A percentile compares a stretch with the other conserved stretches of the same genome.
phyloP scores from a whole-genome alignment of 73 alveolate genomes.

The Uronychia setigera region DNA sequence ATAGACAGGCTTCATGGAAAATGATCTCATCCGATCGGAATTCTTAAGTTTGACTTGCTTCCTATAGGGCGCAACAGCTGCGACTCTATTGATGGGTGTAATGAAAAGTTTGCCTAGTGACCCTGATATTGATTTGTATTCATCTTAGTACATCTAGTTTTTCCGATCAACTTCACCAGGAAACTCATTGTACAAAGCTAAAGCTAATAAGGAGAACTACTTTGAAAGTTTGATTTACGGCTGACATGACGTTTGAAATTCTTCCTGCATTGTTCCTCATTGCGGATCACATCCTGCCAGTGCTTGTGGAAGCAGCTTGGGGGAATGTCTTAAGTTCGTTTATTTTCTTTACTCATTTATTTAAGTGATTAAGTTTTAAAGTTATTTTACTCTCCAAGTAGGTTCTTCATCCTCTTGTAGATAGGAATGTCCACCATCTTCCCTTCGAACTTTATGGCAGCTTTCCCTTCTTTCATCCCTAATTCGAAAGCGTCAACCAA shows the following conservation, averaged over 20 bases:
- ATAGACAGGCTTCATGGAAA: background rate
- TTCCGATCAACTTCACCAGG: background rate
- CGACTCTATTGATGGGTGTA: background rate
- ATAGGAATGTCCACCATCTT: constrained; percentile 71
- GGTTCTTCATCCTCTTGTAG: constrained; percentile 40
- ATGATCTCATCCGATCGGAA: background rate
- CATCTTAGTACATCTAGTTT: background rate
- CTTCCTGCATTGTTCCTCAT: background rate
- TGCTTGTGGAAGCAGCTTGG: background rate
- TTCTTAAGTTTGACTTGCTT: background rate
- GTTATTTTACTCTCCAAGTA: background rate
- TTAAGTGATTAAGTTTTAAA: no score
- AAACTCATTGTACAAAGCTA: background rate
- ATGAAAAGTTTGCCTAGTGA: background rate
- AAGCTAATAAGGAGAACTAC: background rate
- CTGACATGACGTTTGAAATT: background rate
- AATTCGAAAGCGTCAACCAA: constrained; percentile 44
- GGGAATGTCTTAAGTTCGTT: background rate
- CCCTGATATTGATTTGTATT: background rate
- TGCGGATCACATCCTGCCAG: background rate
- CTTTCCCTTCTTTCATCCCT: constrained; percentile 50
- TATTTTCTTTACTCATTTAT: background rate
- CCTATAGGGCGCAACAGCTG: background rate
- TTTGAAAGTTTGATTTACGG: background rate
- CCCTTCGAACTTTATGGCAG: constrained; percentile 53